Base-by-base conservation (phyloP, 495 filamentous ascomycete species). In the Thozetella sp. region DNA sequence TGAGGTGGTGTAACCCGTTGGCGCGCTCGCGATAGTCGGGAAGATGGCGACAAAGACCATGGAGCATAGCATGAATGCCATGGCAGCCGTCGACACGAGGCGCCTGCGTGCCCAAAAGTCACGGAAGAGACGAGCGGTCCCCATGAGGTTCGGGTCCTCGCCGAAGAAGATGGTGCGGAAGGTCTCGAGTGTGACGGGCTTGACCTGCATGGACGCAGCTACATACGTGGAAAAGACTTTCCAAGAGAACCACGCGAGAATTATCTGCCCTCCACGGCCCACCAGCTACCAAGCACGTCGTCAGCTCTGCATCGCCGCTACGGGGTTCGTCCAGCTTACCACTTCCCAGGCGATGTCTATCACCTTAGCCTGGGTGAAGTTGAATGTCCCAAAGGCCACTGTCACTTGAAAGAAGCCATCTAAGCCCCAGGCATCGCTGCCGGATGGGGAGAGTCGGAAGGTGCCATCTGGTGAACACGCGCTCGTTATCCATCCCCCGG, bases 341-440 rank as follows among this genome's bases (percentile, higher is more conserved):
- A 72, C 56, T 30, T 72, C 67, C 67, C 67, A 72, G 12, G 54
- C 46, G 34, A 72, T 62, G 54, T 72, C 69, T 34, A 72, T 58
- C 6, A 61, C 27, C 45, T 70, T 72, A 1, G 67, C 69, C 17
- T 62, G 17, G 4, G 64, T 51, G 46, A 72, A 72, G 17, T 53
- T 55, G 20, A 70, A 30, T n/a, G 52, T 26, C 1, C 67, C 67
- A 22, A 58, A 56, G 0, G 60, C 60, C 10, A 72, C 22, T 1
- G 61, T 63, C 48, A 72, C 63, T 23, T 70, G 60, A 40, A 72
- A 72, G 43, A 70, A 64, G 6, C 62, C 58, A 0, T 51, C 46
- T 3, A 13, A 17, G 6, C 2, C 1, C 60, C 59, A 65, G 43
- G 10, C 10, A 20, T 20, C n/a, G 43, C 3, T 13, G 43, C n/a